These are phyloP conservation scores for Vicia faba DNA, from an alignment of 306 rosid species.

Conservation along the genomic window DNA sequence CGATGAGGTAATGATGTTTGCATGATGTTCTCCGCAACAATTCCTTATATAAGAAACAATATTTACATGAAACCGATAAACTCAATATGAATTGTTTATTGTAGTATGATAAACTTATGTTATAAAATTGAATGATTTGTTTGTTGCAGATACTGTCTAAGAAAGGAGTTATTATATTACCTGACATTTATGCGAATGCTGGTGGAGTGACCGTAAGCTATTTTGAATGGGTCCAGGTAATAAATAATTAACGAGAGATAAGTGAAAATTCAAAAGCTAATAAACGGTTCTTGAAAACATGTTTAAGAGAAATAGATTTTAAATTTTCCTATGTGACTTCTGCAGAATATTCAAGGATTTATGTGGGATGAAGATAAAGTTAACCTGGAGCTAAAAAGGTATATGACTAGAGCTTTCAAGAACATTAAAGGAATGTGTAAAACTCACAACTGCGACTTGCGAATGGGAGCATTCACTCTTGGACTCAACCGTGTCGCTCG, in stretches of 20 bases:
- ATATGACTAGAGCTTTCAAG: constrained; percentile 56
- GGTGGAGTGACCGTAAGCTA: constrained; percentile 77
- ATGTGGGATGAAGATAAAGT: constrained; percentile 76
- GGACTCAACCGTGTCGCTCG: constrained; percentile 74
- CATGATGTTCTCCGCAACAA: too few species aligned
- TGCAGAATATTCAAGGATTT: constrained; percentile 77
- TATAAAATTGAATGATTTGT: constrained; percentile 7
- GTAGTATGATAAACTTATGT: background rate
- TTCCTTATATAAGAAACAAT: too few species aligned
- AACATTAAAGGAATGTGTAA: constrained; percentile 65
- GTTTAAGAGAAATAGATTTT: background rate
- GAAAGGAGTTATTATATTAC: constrained; percentile 63
- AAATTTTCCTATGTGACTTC: background rate
- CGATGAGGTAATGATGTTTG: constrained; percentile 49
- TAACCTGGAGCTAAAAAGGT: constrained; percentile 57
- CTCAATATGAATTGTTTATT: too few species aligned
- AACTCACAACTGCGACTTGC: constrained; percentile 54
- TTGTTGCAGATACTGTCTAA: constrained; percentile 51
- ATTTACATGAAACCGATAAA: too few species aligned
- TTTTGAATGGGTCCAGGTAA: constrained; percentile 83
- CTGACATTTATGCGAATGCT: constrained; percentile 63
- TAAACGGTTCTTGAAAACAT: background rate
- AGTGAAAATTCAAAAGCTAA: background rate
- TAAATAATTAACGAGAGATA: background rate
- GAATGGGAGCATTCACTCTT: constrained; percentile 75